Conservation (phyloP, 306 rosid species). For the Quercus agrifolia region DNA sequence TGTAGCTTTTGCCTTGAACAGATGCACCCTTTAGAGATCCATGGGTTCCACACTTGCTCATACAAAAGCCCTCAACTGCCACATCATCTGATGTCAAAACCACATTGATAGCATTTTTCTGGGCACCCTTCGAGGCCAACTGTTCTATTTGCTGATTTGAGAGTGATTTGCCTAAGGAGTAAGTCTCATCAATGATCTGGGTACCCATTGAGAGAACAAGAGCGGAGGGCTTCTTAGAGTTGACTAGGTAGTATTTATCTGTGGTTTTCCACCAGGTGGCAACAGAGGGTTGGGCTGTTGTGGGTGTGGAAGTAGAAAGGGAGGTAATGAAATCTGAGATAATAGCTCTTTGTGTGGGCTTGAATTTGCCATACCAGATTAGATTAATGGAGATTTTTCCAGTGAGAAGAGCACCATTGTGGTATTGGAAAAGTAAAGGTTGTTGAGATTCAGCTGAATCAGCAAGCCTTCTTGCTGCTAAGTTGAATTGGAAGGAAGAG, state of each 20-base stretch:
- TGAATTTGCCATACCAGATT: conserved; percentile 58
- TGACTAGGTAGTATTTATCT: conserved; percentile 36
- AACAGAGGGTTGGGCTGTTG: conserved; percentile 41
- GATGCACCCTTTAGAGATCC: conserved; percentile 29
- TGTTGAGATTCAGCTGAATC: conserved; percentile 22
- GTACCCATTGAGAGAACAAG: conserved; percentile 29
- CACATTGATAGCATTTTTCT: conserved; percentile 28
- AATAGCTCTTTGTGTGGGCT: conserved; percentile 46
- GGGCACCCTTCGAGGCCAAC: conserved; percentile 30
- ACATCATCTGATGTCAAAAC: conserved; percentile 36
- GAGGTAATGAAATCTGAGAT: conserved; percentile 44
- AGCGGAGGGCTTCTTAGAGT: conserved; percentile 19
- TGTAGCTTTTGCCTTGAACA: conserved; percentile 25
- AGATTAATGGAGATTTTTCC: conserved; percentile 36
- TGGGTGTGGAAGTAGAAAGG: conserved; percentile 21
- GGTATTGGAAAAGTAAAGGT: conserved; percentile 30
- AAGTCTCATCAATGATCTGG: conserved; percentile 37
- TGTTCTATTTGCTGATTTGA: conserved; percentile 30
- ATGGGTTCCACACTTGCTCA: conserved; percentile 34
- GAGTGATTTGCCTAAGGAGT: conserved; percentile 52
- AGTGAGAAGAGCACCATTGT: conserved; percentile 31
- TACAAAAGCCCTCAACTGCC: conserved; percentile 5
- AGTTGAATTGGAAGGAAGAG: conserved; percentile 22
- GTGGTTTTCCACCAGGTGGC: conserved; percentile 49
- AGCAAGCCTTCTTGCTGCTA: conserved; percentile 16